phyloP scores from a whole-genome alignment of 768 basidiomycete genomes.

The Lactifluus subvellereus region DNA sequence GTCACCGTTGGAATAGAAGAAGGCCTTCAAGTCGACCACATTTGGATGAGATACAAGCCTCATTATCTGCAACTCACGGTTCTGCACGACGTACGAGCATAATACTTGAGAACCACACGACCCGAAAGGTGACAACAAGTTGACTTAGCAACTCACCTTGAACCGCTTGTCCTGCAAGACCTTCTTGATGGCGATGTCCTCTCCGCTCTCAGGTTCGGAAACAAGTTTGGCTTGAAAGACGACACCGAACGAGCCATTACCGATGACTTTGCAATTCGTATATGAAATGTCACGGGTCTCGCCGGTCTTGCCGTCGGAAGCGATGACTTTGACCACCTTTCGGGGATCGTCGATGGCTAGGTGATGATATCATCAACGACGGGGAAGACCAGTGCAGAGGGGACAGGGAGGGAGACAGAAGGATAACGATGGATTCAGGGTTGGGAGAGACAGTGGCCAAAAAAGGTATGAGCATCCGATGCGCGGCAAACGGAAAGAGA shows the following conservation, averaged over 20 bases:
- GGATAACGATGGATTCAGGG: slow-evolving; percentile 11
- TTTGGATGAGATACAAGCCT: slow-evolving; percentile 94
- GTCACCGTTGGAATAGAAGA: slow-evolving; percentile 99
- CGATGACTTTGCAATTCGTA: slow-evolving; percentile 97
- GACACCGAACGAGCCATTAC: slow-evolving; percentile 98
- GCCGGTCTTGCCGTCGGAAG: slow-evolving; percentile 90
- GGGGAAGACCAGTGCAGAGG: slow-evolving; percentile 31
- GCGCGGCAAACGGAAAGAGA: slow-evolving; percentile 25
- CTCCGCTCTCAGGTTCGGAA: slow-evolving; percentile 52
- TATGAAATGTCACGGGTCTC: slow-evolving; percentile 85
- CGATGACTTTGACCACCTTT: slow-evolving; percentile 91
- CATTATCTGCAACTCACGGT: slow-evolving; percentile 99
- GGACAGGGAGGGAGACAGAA: not conserved
- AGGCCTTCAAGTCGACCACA: slow-evolving; percentile 94
- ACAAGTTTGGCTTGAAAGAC: slow-evolving; percentile 94
- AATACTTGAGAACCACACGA: slow-evolving; percentile 8
- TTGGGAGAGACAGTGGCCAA: slow-evolving; percentile 18
- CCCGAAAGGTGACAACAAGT: not conserved
- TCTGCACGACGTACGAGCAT: slow-evolving; percentile 43
- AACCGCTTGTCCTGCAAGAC: slow-evolving; percentile 99
- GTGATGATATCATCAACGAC: slow-evolving; percentile 26
- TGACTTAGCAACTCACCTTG: slow-evolving; percentile 65
- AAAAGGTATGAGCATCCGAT: slow-evolving; percentile 30
- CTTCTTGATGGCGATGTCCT: slow-evolving; percentile 99
- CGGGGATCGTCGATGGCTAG: slow-evolving; percentile 92